Base-by-base conservation (phyloP, 768 basidiomycete genomes). In the Gyrodon lividus region DNA sequence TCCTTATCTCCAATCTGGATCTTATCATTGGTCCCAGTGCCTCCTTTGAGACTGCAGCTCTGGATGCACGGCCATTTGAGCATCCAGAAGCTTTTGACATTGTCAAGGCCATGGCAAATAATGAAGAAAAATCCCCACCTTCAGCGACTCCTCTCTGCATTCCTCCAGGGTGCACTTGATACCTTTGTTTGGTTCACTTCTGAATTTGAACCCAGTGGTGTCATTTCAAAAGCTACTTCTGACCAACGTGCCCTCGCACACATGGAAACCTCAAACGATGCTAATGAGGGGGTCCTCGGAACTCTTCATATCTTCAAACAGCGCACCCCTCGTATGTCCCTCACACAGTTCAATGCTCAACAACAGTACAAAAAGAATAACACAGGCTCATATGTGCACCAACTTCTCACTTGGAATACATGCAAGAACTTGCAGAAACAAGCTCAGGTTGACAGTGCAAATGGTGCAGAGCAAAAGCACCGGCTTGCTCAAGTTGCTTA, bases 131-230 rank as follows among this genome's bases (percentile, higher is more conserved):
- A 38, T 28, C 47, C 37, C 14, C 37, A 48, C 35, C 16, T 48
- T 17, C 10, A 13, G 4, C 23, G 10, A 16, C 19, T 48, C 9
- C 47, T 48, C 37, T 2, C 10, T 10, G 10, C 30, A 6, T 30
- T 30, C 16, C 16, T 38, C 17, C 20, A 50, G 17, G 23, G 69
- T 3, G 61, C 69, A 12, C 42, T 46, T 2, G 45, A 42, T 3
- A 66, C 68, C 37, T 67, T 65, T 64, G 49, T 26, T 2, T 54
- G 59, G 0, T 70, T 70, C 50, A 56, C 57, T 5, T 23, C 58
- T 6, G 67, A 71, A 51, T 71, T 66, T 59, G 59, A 56, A 14
- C 57, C 63, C 5, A 62, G 64, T 22, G 69, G 71, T 2, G 2
- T 57, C 1, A 67, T 72, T 54, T 66, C 66, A 50, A 4, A 28